These are phyloP conservation scores for Scleroderma bovista DNA, from an alignment of 768 basidiomycete species.

Conservation along the genomic window DNA sequence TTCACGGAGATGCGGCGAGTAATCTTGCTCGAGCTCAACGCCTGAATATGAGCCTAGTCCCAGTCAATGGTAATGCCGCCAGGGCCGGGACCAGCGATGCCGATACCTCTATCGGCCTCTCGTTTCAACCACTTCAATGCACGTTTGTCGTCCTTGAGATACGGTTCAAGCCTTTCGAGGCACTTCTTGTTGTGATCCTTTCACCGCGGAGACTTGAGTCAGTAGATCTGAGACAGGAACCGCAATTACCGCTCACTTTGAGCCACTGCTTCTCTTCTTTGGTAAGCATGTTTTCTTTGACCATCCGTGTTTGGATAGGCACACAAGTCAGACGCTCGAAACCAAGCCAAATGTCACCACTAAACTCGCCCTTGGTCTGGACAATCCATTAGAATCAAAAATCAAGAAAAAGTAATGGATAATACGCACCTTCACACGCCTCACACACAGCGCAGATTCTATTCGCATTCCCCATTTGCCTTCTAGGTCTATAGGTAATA, in stretches of 20 bases:
- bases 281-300: constrained; percentile 77
- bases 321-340: constrained; percentile 93
- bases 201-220: constrained; percentile 4
- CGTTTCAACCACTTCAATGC: constrained; percentile 77
- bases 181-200: constrained; percentile 81
- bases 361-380: constrained; percentile 68
- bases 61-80: constrained; percentile 77
- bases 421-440: constrained; percentile 42
- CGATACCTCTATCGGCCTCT: constrained; percentile 71
- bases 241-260: constrained; percentile 39
- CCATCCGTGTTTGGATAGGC: constrained; percentile 88
- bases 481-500: constrained; percentile 49
- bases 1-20: not conserved
- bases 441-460: constrained; percentile 79
- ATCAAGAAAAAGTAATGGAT: constrained; percentile 1
- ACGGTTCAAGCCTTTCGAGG: constrained; percentile 55
- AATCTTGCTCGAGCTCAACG: no score
- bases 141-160: constrained; percentile 71
- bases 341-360: constrained; percentile 75
- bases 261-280: constrained; percentile 87
- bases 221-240: not conserved
- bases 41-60: constrained; percentile 38
- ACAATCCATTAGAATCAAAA: constrained; percentile 4
- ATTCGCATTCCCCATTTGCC: constrained; percentile 88
- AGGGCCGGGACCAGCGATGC: constrained; percentile 55